Base-by-base conservation (phyloP, 345 rosid species). In the Dimocarpus longan region DNA sequence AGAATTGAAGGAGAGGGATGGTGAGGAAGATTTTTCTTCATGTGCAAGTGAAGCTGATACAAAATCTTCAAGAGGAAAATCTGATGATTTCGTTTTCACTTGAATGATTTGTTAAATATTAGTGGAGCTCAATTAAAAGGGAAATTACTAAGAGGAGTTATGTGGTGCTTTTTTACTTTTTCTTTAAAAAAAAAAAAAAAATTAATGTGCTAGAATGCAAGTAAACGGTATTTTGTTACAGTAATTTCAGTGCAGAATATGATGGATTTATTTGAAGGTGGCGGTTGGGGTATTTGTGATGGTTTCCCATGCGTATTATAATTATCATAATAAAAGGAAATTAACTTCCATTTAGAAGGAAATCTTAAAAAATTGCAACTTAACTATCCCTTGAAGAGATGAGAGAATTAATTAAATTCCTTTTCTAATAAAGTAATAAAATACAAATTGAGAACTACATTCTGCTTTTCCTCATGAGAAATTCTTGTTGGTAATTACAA, bases 1-100 rank as follows among this genome's bases (percentile, higher is more conserved):
- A 48, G 92, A 91, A 52, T 74, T 95, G 13, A 85, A 82, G 80
- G 92, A 87, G 74, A 88, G 75, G 44, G 88, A 83, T 11, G 74
- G 68, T 1, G 92, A 90, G 2, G 98, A 90, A 0, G 95, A 90
- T 28, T 86, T 90, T 68, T 83, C 82, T 73, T 91, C 95, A 46
- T 86, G 52, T 77, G 83, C 85, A 9, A 84, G 91, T 81, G 95
- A 91, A 63, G 88, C 80, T 54, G 90, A 89, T 9, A 52, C n/a
- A 6, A 79, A 70, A 42, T 80, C 85, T 40, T 80, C 84, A 19
- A 84, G 79, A 82, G 86, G 84, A 71, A 74, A 26, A 54, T 82
- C 84, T 26, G 86, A 88, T 73, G 87, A 88, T 22, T 77, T 83
- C 77, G 16, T 42, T 26, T 44, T 86, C 77, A 77, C 65, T 60